Evolutionary conservation across 768 basidiomycete genomes (phyloP).

Genomic region (Auricularia auricula-judae): DNA sequence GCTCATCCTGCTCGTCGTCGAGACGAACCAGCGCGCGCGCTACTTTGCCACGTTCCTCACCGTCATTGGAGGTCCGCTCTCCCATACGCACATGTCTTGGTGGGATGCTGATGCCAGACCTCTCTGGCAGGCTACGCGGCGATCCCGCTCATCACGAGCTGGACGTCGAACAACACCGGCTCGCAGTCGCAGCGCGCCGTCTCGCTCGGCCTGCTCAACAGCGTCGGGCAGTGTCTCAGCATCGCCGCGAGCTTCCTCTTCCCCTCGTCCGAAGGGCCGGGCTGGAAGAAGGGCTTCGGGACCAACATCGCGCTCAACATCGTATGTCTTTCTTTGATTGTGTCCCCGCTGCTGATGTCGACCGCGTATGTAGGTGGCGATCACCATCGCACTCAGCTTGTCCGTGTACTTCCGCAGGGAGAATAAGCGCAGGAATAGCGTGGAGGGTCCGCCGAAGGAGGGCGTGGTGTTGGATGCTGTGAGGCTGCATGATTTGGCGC

Average conservation of each 20-base stretch:
- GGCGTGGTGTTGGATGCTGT: slow-evolving; percentile 6
- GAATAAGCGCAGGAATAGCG: slow-evolving; percentile 22
- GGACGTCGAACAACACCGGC: slow-evolving; percentile 21
- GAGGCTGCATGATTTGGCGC: neutral
- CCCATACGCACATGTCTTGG: too few species aligned
- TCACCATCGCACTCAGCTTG: slow-evolving; percentile 18
- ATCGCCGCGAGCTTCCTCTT: slow-evolving; percentile 20
- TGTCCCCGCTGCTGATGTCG: neutral
- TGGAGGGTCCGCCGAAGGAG: slow-evolving; percentile 19
- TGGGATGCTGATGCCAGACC: too few species aligned
- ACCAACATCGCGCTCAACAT: slow-evolving; percentile 24
- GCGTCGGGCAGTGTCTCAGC: slow-evolving; percentile 22
- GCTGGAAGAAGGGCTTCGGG: slow-evolving; percentile 19
- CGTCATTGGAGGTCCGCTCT: slow-evolving; percentile 12
- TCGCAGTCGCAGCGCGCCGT: slow-evolving; percentile 24
- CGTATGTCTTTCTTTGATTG: slow-evolving; percentile 1
- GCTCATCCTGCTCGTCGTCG: slow-evolving; percentile 25
- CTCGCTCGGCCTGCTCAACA: slow-evolving; percentile 26
- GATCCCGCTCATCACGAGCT: slow-evolving; percentile 13
- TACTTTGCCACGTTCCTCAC: slow-evolving; percentile 27
- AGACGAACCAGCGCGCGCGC: slow-evolving; percentile 17
- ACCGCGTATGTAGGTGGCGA: slow-evolving; percentile 7
- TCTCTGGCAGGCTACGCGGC: neutral
- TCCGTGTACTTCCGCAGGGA: slow-evolving; percentile 22
- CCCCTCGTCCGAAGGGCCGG: slow-evolving; percentile 22